Evolutionary conservation across 768 basidiomycete genomes (phyloP).

Genomic region (Cyclocybe cylindracea): DNA sequence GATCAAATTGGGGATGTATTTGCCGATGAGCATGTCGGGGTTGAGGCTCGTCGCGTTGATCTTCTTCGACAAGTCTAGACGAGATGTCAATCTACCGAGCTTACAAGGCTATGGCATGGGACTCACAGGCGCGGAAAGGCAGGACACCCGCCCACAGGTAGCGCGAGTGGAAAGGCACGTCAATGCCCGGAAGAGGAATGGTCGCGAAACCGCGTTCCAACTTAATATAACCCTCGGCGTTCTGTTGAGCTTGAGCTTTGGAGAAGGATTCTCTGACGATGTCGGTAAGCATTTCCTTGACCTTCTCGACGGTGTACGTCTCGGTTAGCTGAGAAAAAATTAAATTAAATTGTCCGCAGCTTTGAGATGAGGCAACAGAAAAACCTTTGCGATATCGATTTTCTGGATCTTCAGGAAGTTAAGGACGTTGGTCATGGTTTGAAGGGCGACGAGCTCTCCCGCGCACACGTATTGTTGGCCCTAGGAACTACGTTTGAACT

Average conservation of each 20-base stretch:
- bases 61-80: conserved; percentile 91
- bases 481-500: conserved; percentile 37
- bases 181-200: conserved; percentile 94
- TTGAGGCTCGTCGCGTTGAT: conserved; percentile 90
- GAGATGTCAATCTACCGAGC: conserved; percentile 4
- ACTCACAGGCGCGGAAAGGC: conserved; percentile 94
- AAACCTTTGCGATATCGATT: conserved; percentile 88
- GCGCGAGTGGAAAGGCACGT: conserved; percentile 99
- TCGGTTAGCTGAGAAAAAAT: conserved; percentile 67
- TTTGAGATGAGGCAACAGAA: neutral
- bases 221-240: conserved; percentile 84
- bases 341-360: no score
- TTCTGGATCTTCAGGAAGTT: conserved; percentile 97
- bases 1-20: conserved; percentile 97
- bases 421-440: conserved; percentile 93
- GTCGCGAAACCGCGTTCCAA: conserved; percentile 97
- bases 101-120: neutral
- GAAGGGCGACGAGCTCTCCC: conserved; percentile 90
- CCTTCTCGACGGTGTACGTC: conserved; percentile 85
- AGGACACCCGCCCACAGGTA: conserved; percentile 98
- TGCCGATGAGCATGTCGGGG: conserved; percentile 91
- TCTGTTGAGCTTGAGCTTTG: conserved; percentile 76
- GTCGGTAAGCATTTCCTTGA: conserved; percentile 93
- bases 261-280: conserved; percentile 85
- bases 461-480: conserved; percentile 99